A percentile compares a stretch with the other conserved stretches of the same genome.
phyloP scores from a whole-genome alignment of 257 asterid genomes.

The Ajuga chamaepitys region DNA sequence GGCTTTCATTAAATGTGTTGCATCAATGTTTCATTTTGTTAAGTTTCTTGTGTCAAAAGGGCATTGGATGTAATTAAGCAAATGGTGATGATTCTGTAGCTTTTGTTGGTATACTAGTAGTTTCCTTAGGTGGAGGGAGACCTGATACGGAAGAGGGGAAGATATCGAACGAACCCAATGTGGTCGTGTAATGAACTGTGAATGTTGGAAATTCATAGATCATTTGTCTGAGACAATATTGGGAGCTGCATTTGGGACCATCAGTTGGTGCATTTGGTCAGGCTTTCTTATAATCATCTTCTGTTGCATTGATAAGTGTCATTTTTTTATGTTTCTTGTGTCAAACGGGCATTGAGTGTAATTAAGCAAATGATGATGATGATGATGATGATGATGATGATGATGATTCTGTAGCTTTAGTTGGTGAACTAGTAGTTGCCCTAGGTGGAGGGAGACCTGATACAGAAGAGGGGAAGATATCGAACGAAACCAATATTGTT shows the following conservation, averaged over 20 bases:
- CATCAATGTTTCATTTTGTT: background rate
- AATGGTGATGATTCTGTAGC: background rate
- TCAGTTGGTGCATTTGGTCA: background rate
- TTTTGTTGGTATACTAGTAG: background rate
- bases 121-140: background rate
- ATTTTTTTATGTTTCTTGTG: background rate
- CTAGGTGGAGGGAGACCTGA: background rate
- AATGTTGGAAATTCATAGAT: background rate
- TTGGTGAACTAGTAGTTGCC: background rate
- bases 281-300: background rate
- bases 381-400: too few relatives aligned
- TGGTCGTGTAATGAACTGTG: too few relatives aligned
- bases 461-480: background rate
- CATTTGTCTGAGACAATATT: background rate
- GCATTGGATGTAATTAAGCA: background rate
- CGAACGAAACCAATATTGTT: background rate
- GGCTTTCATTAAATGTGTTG: background rate
- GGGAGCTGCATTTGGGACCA: conserved; percentile 6
- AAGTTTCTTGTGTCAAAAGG: background rate
- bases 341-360: background rate
- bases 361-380: background rate
- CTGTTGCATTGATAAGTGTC: background rate
- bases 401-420: background rate
- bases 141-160: background rate
- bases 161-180: background rate